phyloP scores from a whole-genome alignment of 2,329 filamentous ascomycete species.

The Fusarium palustre region DNA sequence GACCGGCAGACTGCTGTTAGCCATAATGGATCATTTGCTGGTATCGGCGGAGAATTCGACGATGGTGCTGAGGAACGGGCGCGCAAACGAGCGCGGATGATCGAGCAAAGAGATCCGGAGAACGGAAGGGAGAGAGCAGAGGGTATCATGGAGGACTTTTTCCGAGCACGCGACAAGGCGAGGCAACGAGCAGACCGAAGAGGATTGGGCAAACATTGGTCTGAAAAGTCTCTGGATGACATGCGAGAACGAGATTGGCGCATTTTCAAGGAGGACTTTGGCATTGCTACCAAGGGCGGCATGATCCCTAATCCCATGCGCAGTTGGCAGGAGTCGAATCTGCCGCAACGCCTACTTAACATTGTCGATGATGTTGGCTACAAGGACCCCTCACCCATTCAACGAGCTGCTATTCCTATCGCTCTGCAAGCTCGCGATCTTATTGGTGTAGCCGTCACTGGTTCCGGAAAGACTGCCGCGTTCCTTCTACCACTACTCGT shows the following conservation, averaged over 20 bases:
- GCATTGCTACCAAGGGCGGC: conserved; percentile 93
- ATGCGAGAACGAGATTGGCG: conserved; percentile 99
- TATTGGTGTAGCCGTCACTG: conserved; percentile 97
- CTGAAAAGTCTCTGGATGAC: conserved; percentile 88
- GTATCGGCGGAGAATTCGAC: conserved; percentile 64
- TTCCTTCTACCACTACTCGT: conserved; percentile 92
- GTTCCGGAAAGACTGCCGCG: conserved; percentile 97
- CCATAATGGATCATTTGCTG: conserved; percentile 57
- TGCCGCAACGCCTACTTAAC: conserved; percentile 81
- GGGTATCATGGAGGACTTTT: conserved; percentile 84
- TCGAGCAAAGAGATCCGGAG: conserved; percentile 80
- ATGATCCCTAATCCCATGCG: conserved; percentile 96
- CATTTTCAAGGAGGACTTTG: conserved; percentile 99
- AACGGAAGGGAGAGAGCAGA: conserved; percentile 80
- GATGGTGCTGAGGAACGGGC: conserved; percentile 67
- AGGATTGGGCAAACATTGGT: conserved; percentile 92
- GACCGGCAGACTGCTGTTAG: conserved; percentile 46
- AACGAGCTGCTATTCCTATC: conserved; percentile 94
- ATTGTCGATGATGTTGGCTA: conserved; percentile 90
- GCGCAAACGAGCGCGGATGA: conserved; percentile 71
- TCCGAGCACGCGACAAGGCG: conserved; percentile 70
- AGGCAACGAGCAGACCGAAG: conserved; percentile 79
- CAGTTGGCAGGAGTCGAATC: conserved; percentile 85
- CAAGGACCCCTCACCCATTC: conserved; percentile 89
- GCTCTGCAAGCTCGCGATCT: conserved; percentile 91